Evolutionary conservation across 2,329 filamentous ascomycete genomes (phyloP).

Genomic region (Ceratocystis albifundus): DNA sequence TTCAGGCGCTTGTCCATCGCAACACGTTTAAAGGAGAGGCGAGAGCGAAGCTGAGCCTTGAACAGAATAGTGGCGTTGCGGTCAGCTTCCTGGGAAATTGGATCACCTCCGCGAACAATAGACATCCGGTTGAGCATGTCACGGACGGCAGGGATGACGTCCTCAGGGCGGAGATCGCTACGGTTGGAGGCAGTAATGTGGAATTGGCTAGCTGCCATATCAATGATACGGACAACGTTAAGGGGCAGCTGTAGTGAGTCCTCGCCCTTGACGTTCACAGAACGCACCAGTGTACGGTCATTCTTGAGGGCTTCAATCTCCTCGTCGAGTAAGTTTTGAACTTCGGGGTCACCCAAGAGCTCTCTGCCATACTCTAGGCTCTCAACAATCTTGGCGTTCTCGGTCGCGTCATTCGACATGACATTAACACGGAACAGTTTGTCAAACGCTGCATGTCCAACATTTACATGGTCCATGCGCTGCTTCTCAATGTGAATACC

Average conservation of each 20-base stretch:
- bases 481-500: conserved; percentile 91
- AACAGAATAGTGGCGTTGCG: conserved; percentile 78
- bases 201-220: conserved; percentile 82
- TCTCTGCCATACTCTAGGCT: conserved; percentile 71
- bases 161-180: conserved; percentile 78
- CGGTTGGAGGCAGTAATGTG: conserved; percentile 73
- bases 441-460: conserved; percentile 66
- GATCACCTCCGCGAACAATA: conserved; percentile 75
- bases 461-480: conserved; percentile 71
- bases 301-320: conserved; percentile 69
- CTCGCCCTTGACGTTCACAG: conserved; percentile 60
- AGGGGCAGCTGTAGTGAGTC: conserved; percentile 84
- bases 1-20: conserved; percentile 77
- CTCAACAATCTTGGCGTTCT: conserved; percentile 38
- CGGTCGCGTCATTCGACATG: conserved; percentile 53
- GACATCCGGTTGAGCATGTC: conserved; percentile 64
- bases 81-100: conserved; percentile 75
- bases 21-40: conserved; percentile 84
- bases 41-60: conserved; percentile 81
- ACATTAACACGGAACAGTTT: conserved; percentile 76
- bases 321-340: conserved; percentile 74
- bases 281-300: conserved; percentile 66
- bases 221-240: conserved; percentile 81
- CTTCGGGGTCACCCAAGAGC: conserved; percentile 73
- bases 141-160: conserved; percentile 71